A percentile compares a stretch with the other conserved stretches of the same genome.
Conservation (phyloP, 352 stramenopile genomes). For the Globisporangium paddicum region DNA sequence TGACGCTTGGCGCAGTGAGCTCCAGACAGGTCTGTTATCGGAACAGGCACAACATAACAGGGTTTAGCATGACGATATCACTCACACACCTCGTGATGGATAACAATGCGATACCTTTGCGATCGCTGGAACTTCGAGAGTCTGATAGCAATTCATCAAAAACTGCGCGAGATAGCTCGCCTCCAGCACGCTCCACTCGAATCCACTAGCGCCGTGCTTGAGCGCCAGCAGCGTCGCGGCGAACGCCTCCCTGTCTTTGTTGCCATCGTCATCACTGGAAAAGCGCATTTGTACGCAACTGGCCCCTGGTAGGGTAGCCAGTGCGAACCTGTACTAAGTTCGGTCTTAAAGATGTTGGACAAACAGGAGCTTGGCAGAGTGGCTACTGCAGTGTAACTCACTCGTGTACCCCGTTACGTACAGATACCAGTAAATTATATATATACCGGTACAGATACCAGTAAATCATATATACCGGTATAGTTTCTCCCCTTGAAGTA, state of each 20-base stretch:
- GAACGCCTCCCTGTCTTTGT: conserved; percentile 30
- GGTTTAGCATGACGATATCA: not conserved
- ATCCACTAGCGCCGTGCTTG: not conserved
- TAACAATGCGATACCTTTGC: conserved; percentile 18
- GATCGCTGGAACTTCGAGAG: conserved; percentile 47
- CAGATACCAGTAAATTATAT: no score
- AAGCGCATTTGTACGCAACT: no score
- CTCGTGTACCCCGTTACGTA: no score
- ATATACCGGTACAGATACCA: no score
- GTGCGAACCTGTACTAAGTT: not conserved
- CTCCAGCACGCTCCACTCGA: conserved; percentile 34
- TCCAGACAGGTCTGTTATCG: conserved; percentile 32
- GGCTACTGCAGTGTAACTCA: no score
- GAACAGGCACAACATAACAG: not conserved
- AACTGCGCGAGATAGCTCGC: conserved; percentile 54
- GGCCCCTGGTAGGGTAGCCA: no score
- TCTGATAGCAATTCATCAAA: conserved; percentile 52
- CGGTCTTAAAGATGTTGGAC: no score
- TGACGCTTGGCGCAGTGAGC: conserved; percentile 20
- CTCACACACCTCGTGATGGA: not conserved
- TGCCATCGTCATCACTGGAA: conserved; percentile 6
- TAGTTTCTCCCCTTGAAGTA: no score
- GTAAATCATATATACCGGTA: no score
- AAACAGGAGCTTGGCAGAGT: no score
- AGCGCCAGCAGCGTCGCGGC: conserved; percentile 29